phyloP scores from a whole-genome alignment of 164 flowering plant species.

The Aristolochia contorta region DNA sequence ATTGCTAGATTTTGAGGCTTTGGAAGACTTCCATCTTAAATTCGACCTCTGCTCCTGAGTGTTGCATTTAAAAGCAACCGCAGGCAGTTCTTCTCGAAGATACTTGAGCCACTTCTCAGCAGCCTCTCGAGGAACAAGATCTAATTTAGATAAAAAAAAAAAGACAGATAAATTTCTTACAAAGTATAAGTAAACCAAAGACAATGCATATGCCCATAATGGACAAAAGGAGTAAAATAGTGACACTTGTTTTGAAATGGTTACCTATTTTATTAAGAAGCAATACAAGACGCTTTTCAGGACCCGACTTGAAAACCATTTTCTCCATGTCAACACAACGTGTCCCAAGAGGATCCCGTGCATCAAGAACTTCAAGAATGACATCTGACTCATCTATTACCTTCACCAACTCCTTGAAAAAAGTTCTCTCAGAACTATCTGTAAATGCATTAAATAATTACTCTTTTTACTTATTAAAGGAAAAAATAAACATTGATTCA shows the following conservation, averaged over 20 bases:
- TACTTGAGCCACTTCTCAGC: slow-evolving; percentile 94
- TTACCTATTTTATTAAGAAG: slow-evolving; percentile 93
- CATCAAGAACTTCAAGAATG: slow-evolving; percentile 93
- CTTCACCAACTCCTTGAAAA: slow-evolving; percentile 86
- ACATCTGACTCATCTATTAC: slow-evolving; percentile 96
- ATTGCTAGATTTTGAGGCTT: slow-evolving; percentile 51
- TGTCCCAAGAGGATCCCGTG: slow-evolving; percentile 93
- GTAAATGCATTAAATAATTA: slow-evolving; percentile 4
- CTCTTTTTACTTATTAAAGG: neutral
- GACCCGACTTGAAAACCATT: slow-evolving; percentile 70
- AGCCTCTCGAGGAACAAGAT: slow-evolving; percentile 97
- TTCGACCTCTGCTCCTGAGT: slow-evolving; percentile 90
- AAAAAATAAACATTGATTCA: neutral
- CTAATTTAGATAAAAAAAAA: slow-evolving; percentile 25
- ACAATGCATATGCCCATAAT: too few relatives aligned
- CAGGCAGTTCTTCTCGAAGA: slow-evolving; percentile 85
- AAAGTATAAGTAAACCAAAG: neutral
- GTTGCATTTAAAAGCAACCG: slow-evolving; percentile 95
- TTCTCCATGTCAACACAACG: slow-evolving; percentile 92
- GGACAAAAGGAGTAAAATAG: too few relatives aligned
- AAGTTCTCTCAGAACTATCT: slow-evolving; percentile 76
- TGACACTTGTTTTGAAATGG: neutral
- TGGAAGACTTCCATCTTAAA: slow-evolving; percentile 76
- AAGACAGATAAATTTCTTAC: neutral
- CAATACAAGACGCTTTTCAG: slow-evolving; percentile 83